Conservation (phyloP, 2,329 filamentous ascomycete species). For the Aspergillus intermedius region DNA sequence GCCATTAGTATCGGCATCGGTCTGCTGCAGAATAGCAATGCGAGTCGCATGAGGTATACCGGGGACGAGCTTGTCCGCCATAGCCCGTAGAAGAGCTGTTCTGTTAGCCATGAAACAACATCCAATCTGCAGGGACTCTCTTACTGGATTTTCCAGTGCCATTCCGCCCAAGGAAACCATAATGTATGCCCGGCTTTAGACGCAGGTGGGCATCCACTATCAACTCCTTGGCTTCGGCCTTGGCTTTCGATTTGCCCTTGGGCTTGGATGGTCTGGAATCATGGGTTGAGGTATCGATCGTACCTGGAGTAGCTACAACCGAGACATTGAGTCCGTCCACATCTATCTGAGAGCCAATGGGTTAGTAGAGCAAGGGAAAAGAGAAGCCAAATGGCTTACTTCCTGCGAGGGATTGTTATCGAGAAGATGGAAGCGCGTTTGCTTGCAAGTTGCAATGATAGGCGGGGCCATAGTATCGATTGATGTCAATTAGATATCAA, state of each 20-base stretch:
- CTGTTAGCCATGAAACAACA: conserved; percentile 2
- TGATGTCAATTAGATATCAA: neutral
- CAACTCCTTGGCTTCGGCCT: conserved; percentile 53
- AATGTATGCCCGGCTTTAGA: conserved; percentile 65
- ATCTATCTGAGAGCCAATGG: conserved; percentile 48
- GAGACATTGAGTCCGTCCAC: conserved; percentile 68
- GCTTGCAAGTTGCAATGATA: conserved; percentile 59
- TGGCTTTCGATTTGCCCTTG: conserved; percentile 47
- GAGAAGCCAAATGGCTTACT: conserved; percentile 30
- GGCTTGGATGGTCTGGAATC: conserved; percentile 20
- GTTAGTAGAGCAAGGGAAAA: neutral
- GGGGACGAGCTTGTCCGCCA: conserved; percentile 71
- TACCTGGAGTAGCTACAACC: conserved; percentile 39
- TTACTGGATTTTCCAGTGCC: conserved; percentile 75
- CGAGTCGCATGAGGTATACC: conserved; percentile 62
- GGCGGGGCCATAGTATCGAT: conserved; percentile 12
- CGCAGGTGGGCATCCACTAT: conserved; percentile 63
- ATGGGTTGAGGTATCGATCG: conserved; percentile 4
- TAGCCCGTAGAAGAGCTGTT: conserved; percentile 62
- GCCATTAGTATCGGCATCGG: conserved; percentile 31
- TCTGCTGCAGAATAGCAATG: conserved; percentile 65
- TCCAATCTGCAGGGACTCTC: conserved; percentile 3
- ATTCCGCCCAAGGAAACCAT: conserved; percentile 74
- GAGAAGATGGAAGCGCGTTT: conserved; percentile 59
- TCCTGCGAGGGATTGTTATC: conserved; percentile 49